phyloP scores from a whole-genome alignment of 2,329 filamentous ascomycete species.

The Xylariomycetidae sp. region DNA sequence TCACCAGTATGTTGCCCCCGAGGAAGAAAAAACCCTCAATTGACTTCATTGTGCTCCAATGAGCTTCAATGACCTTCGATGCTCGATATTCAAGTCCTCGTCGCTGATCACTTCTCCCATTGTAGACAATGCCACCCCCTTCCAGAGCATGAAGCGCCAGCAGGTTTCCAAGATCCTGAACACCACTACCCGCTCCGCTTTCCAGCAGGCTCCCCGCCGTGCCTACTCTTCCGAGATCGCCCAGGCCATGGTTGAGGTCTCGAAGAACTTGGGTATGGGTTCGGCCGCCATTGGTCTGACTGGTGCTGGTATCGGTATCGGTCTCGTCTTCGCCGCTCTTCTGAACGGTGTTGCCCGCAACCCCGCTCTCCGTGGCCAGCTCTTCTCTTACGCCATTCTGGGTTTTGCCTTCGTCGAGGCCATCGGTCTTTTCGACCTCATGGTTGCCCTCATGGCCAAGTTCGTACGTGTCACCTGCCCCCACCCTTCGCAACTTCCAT shows the following conservation, averaged over 20 bases:
- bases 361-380: constrained; percentile 89
- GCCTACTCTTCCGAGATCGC: constrained; percentile 85
- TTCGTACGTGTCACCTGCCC: constrained; percentile 52
- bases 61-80: constrained; percentile 2
- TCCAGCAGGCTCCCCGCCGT: constrained; percentile 57
- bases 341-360: constrained; percentile 88
- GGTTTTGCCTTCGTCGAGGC: constrained; percentile 94
- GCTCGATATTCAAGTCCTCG: constrained; percentile 6
- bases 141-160: constrained; percentile 72
- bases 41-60: constrained; percentile 4
- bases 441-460: constrained; percentile 93
- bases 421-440: constrained; percentile 83
- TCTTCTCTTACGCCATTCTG: constrained; percentile 93
- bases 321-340: constrained; percentile 87
- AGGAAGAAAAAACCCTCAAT: constrained; percentile 8
- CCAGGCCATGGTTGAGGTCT: constrained; percentile 82
- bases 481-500: constrained; percentile 7
- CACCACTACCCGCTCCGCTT: constrained; percentile 59
- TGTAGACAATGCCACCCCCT: constrained; percentile 51
- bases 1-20: constrained; percentile 55
- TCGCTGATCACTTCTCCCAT: constrained; percentile 9
- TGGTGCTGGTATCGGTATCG: constrained; percentile 91
- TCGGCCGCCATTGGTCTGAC: constrained; percentile 86
- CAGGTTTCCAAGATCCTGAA: constrained; percentile 61
- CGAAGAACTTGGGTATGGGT: constrained; percentile 87